These are phyloP conservation scores for Geosiphon pyriformis DNA, from an alignment of 192 early-diverging fungal genomes.

Conservation along the genomic window DNA sequence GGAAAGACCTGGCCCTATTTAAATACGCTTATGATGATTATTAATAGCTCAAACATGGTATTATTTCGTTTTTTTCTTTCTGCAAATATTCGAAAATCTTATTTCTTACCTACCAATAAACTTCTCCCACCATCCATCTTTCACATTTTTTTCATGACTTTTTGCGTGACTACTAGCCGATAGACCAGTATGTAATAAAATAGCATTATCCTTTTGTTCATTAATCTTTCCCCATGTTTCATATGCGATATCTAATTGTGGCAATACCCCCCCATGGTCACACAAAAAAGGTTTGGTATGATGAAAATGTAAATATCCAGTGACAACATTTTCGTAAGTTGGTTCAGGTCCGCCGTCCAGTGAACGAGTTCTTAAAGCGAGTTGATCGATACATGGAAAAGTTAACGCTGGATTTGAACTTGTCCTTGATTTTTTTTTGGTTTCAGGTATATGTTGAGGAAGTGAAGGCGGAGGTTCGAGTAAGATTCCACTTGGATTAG, in stretches of 20 bases:
- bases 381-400: constrained; percentile 72
- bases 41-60: too few relatives aligned
- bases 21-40: neutral
- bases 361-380: constrained; percentile 54
- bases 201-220: constrained; percentile 70
- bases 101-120: constrained; percentile 79
- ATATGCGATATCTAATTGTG: constrained; percentile 80
- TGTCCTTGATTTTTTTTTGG: too few relatives aligned
- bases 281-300: constrained; percentile 64
- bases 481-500: too few relatives aligned
- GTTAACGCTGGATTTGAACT: constrained; percentile 58
- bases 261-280: constrained; percentile 78
- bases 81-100: too few relatives aligned
- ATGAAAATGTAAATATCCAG: constrained; percentile 64
- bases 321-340: constrained; percentile 73
- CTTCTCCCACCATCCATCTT: constrained; percentile 95
- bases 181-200: constrained; percentile 92
- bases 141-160: constrained; percentile 69
- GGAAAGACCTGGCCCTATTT: constrained; percentile 66
- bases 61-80: too few relatives aligned
- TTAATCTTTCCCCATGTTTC: constrained; percentile 96
- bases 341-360: constrained; percentile 74
- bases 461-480: too few relatives aligned
- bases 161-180: constrained; percentile 89
- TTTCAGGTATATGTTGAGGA: too few relatives aligned